Percentiles rank a stretch among this genome's conserved stretches.
Evolutionary conservation across 345 rosid genomes (phyloP).

Genomic region (Citrus cavaleriei): DNA sequence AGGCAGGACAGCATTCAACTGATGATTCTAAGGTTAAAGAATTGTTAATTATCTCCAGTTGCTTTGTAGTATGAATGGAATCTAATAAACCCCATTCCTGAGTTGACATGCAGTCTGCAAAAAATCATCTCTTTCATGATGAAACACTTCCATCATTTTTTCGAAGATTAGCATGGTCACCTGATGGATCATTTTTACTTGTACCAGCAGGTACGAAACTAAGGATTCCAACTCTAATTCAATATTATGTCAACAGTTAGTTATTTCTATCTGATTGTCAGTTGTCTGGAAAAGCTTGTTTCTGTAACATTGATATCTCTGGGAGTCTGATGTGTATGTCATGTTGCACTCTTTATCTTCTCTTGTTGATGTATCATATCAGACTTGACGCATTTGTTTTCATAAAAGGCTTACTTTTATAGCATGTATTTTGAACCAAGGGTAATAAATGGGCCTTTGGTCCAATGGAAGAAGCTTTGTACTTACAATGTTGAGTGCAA

Average conservation of each 20-base stretch:
- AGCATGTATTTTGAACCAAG: background rate
- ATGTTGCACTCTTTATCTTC: background rate
- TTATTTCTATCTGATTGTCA: background rate
- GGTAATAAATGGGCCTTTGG: background rate
- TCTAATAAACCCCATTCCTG: conserved; percentile 4
- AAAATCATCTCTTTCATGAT: conserved; percentile 84
- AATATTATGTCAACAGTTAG: background rate
- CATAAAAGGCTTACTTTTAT: background rate
- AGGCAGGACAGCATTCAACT: conserved; percentile 59
- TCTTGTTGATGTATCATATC: background rate
- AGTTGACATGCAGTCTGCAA: conserved; percentile 43
- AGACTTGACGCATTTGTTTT: background rate
- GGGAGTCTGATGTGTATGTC: background rate
- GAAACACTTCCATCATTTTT: conserved; percentile 96
- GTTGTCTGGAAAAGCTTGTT: background rate
- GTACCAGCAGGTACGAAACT: conserved; percentile 70
- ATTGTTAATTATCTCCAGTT: conserved; percentile 8
- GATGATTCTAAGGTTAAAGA: conserved; percentile 68
- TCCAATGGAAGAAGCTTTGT: too few relatives aligned
- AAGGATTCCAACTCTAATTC: background rate
- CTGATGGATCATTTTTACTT: conserved; percentile 95
- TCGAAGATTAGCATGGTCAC: conserved; percentile 97
- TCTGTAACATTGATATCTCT: background rate
- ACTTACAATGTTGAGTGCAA: too few relatives aligned
- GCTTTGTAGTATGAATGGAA: background rate